A percentile compares a stretch with the other conserved stretches of the same genome.
These are phyloP conservation scores for Chaetomium cochliodes DNA, from an alignment of 495 filamentous ascomycete genomes.

Conservation along the genomic window DNA sequence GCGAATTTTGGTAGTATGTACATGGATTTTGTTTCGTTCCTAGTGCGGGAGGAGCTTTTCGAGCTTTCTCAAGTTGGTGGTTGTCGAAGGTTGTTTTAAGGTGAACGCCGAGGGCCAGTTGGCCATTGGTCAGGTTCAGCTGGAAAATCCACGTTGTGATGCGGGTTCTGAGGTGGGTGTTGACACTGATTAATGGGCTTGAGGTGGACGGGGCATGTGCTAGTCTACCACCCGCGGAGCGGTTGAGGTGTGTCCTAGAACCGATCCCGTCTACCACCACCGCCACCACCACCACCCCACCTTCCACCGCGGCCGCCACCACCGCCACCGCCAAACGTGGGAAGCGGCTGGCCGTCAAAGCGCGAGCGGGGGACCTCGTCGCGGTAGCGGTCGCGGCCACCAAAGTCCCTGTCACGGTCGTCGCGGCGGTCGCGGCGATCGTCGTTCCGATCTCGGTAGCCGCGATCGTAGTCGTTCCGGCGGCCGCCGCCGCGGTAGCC, in stretches of 20 bases:
- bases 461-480: constrained; percentile 1
- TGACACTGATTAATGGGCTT: too few relatives aligned
- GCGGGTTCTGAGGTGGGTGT: too few relatives aligned
- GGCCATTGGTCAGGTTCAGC: neutral
- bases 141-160: neutral
- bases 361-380: constrained; percentile 32
- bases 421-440: constrained; percentile 10
- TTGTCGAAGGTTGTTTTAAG: neutral
- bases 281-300: constrained; percentile 13
- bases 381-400: constrained; percentile 8
- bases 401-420: constrained; percentile 10
- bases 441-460: constrained; percentile 2
- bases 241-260: neutral
- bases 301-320: constrained; percentile 30
- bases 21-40: neutral
- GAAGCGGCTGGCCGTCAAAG: constrained; percentile 34
- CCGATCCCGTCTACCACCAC: constrained; percentile 18
- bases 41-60: neutral
- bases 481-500: constrained; percentile 15
- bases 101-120: too few relatives aligned
- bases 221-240: neutral
- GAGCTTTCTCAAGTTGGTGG: too few relatives aligned
- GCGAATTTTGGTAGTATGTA: neutral
- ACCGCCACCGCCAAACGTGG: constrained; percentile 26
- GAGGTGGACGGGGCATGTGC: neutral